Percentiles rank a stretch among this genome's conserved stretches.
These are phyloP conservation scores for Vicia villosa DNA, from an alignment of 306 rosid species.

Conservation along the genomic window DNA sequence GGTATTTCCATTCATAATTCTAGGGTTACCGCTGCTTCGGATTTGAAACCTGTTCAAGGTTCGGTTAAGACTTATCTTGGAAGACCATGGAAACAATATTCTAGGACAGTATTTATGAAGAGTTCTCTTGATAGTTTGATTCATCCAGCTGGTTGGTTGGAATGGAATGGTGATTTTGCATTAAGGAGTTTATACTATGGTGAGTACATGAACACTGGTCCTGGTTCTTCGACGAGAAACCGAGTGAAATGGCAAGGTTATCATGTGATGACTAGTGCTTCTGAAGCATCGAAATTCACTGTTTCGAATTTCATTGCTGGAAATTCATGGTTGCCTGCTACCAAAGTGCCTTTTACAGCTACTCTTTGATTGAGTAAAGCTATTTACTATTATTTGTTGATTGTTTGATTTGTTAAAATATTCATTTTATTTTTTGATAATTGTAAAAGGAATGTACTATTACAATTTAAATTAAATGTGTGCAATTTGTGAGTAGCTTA, in stretches of 20 bases:
- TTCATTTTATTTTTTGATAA: neutral
- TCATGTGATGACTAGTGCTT: slow-evolving; percentile 52
- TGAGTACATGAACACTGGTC: slow-evolving; percentile 49
- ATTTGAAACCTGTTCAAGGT: too few species aligned
- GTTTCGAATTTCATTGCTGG: slow-evolving; percentile 62
- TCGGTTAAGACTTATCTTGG: slow-evolving; percentile 39
- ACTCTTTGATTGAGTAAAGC: slow-evolving; percentile 29
- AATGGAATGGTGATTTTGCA: slow-evolving; percentile 64
- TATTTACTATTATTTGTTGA: neutral
- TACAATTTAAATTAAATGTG: too few species aligned
- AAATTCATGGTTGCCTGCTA: slow-evolving; percentile 61
- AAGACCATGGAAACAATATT: slow-evolving; percentile 63
- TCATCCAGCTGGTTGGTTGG: slow-evolving; percentile 57
- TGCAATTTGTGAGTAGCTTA: too few species aligned
- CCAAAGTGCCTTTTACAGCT: slow-evolving; percentile 65
- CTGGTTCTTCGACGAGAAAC: slow-evolving; percentile 56
- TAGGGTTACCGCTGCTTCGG: too few species aligned
- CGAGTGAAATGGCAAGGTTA: slow-evolving; percentile 69
- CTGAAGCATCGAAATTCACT: slow-evolving; percentile 65
- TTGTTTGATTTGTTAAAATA: slow-evolving; percentile 26
- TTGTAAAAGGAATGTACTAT: too few species aligned
- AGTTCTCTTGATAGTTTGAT: slow-evolving; percentile 51
- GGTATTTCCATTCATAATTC: too few species aligned
- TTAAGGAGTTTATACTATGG: slow-evolving; percentile 47
- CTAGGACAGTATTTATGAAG: slow-evolving; percentile 56